Evolutionary conservation across 1,284 basidiomycete species (phyloP), one percentile per base, ranked within the genome.

Genomic region (Wolfiporia cocos): DNA sequence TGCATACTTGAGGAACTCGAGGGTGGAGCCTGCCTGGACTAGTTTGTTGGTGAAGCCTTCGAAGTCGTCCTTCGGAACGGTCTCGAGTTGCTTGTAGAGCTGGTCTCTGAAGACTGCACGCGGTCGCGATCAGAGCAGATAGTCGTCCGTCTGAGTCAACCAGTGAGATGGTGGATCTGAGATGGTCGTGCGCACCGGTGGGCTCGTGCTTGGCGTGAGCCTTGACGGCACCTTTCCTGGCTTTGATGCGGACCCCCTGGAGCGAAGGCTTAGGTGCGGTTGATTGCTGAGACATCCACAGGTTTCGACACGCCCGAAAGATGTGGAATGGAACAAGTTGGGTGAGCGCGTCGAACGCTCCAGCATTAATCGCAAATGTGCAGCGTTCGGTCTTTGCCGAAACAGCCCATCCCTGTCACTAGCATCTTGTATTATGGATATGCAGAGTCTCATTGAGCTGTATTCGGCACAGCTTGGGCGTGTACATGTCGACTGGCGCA

Each of bases 1-100:
- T 65, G 87, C 87, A 84, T 98, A 97, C 71, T 94, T 95, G 66
- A 93, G 79, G 62, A 82, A 86, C 68, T 96, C 93, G 65, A 96
- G 86, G 43, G 89, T 86, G 37, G 86, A 83, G 44, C 92, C 93
- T 49, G 92, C 93, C 67, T 88, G 86, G 53, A 90, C 81, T 55
- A 98, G 79, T 67, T 94, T 93, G 59, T 81, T 78, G 32, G 87
- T 73, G 61, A 86, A 83, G 17, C 78, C 73, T 55, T 93, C 91
- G 62, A 91, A 92, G 57, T 95, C 91, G 60, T 74, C 79, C 39
- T 76, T 70, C 33, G 83, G 77, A 42, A 95, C 83, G 35, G 88
- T 84, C 69, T 93, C 90, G 49, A 98, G 81, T 60, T 95, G 86
- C 65, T 94, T 92, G 65, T 90, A 87, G 53, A 98, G 84, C 53